Base-by-base conservation (phyloP, 2,329 filamentous ascomycete species). In the Hyphodiscus sp. region DNA sequence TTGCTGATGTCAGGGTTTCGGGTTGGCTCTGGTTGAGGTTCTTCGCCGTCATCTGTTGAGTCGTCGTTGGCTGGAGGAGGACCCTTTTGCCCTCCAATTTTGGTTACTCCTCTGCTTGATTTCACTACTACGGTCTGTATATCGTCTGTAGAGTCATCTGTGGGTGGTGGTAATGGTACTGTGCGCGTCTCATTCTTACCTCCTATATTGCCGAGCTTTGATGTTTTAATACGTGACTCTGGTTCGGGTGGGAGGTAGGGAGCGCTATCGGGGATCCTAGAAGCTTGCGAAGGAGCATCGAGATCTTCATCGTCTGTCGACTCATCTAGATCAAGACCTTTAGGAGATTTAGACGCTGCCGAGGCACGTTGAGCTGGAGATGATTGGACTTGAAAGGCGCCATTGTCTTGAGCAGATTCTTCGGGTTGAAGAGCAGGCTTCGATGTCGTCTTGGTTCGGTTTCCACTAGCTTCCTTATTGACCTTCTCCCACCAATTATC, bases 341-440 rank as follows among this genome's bases (percentile, higher is more conserved):
- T 26, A 11, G 48, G 11, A 18, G 44, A 29, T 18, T 52, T 53
- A 29, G 44, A 45, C 19, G 46, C 45, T 26, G 53, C 15, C 45
- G 47, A 58, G 1, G 48, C 49, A 3, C 58, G 56, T 30, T 51
- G 55, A 41, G 60, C 55, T 19, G 66, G 66, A 9, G 63, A 65
- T 26, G 61, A 56, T 56, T 67, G 66, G 15, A 66, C 61, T 53
- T 69, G 65, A 20, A 69, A 68, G 38, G 58, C 64, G 38, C 64
- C 61, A 23, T 60, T 52, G n/a, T 63, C 61, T 38, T 63, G 49
- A 15, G 43, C 45, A 2, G 49, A 45, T 30, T 55, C 45, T 16
- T 57, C 41, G n/a, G 58, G 47, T 20, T 51, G 41, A 13, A 52
- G 20, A 41, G 19, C 7, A 13, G 47, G 13, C 47, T 56, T 48